A percentile compares a stretch with the other conserved stretches of the same genome.
These are phyloP conservation scores for Candida hispaniensis DNA, from an alignment of 805 yeast species.

Conservation along the genomic window DNA sequence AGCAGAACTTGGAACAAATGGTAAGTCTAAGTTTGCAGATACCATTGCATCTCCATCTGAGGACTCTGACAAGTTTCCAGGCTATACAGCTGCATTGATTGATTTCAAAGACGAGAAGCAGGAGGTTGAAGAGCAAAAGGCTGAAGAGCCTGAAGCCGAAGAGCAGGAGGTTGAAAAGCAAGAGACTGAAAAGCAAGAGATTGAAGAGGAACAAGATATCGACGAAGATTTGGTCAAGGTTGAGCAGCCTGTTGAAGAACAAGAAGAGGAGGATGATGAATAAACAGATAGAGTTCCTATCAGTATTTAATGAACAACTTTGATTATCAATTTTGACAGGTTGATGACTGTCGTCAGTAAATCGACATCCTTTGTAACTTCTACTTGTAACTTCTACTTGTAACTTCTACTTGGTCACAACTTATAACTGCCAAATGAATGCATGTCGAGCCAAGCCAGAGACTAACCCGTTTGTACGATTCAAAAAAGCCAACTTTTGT, in stretches of 20 bases:
- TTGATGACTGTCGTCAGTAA: no score
- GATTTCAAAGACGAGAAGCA: slow-evolving; percentile 30
- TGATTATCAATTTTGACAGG: no score
- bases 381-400: no score
- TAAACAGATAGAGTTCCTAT: no score
- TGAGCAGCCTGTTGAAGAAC: slow-evolving; percentile 18
- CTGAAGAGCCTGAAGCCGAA: slow-evolving; percentile 19
- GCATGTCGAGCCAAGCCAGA: no score
- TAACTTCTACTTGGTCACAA: no score
- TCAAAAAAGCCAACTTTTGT: no score
- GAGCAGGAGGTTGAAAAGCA: slow-evolving; percentile 25
- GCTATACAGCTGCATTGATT: slow-evolving; percentile 19
- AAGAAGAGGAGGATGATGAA: slow-evolving; percentile 15
- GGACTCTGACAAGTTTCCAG: slow-evolving; percentile 31
- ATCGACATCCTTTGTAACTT: no score
- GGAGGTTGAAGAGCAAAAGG: slow-evolving; percentile 31
- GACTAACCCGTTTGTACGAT: no score
- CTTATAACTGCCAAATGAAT: no score
- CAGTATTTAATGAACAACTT: no score
- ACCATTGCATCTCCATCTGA: slow-evolving; percentile 42
- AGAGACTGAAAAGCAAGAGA: slow-evolving; percentile 17
- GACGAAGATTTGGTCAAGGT: slow-evolving; percentile 57
- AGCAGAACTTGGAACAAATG: slow-evolving; percentile 38
- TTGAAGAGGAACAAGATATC: slow-evolving; percentile 36
- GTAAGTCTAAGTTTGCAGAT: slow-evolving; percentile 49